Base-by-base conservation (phyloP, 768 basidiomycete genomes). In the Jaapia argillacea region DNA sequence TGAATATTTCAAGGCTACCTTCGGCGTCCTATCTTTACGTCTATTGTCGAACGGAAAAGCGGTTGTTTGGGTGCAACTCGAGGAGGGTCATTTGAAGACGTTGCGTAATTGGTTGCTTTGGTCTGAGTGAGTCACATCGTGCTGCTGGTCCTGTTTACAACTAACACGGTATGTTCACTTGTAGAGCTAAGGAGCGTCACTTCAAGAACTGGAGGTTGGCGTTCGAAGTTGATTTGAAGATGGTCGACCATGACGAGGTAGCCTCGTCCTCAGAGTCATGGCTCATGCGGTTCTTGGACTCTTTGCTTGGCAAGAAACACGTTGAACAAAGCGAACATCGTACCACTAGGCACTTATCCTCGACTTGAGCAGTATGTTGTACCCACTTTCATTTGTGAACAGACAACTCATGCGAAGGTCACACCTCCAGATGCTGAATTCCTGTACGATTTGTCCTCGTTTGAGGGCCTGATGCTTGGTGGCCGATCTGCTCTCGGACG, bases 301-400 rank as follows among this genome's bases (percentile, higher is more conserved):
- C 37, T 21, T 14, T 35, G 13, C 16, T 39, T 39, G 33, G 22
- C 20, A 40, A 45, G 18, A 22, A 40, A 4, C 51, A 38, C 38
- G 35, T 36, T 12, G 12, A 18, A 21, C 27, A 44, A n/a, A 16
- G 38, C n/a, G 23, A 43, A 21, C 27, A 36, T 22, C 22, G 35
- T 33, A 40, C 47, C 36, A 50, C 49, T 43, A 51, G 53, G n/a
- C n/a, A 18, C 27, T 54, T 3, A n/a, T 48, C 25, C 24, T 54
- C 4, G 42, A 54, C 44, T 50, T 54, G 6, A 24, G 20, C 14
- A 36, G 47, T 46, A 21, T 42, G 53, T 48, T 7, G n/a, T n/a
- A n/a, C n/a, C n/a, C n/a, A n/a, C n/a, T n/a, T n/a, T n/a, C n/a
- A n/a, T n/a, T n/a, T n/a, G n/a, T n/a, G n/a, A n/a, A n/a, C n/a